Evolutionary conservation across 495 filamentous ascomycete genomes (phyloP), one percentile per base, ranked within the genome.

Genomic region (Aspergillus cavernicola): DNA sequence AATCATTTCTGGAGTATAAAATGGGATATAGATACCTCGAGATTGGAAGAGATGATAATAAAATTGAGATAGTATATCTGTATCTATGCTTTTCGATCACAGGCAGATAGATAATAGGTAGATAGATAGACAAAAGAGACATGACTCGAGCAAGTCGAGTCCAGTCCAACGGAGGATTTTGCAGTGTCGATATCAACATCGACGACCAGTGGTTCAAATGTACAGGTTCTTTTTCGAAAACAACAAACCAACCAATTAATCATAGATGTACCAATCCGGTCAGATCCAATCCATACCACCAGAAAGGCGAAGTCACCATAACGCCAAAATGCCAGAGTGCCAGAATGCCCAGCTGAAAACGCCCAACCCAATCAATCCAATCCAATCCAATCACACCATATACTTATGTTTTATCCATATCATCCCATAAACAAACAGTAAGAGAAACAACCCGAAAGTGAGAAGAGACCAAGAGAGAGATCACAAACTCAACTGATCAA

Each of bases 401-500:
- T 15, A 40, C 2, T 24, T 40, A 13, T 5, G 31, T 44, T 44
- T 44, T 44, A 44, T 44, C n/a, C 7, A 29, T 36, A 40, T n/a
- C n/a, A n/a, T n/a, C n/a, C n/a, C n/a, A n/a, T n/a, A n/a, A n/a
- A 33, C 31, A 33, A n/a, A 13, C 11, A 35, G 12, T 36, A 37
- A 37, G 28, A 15, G 23, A 46, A 23, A 26, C 42, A 37, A 20
- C 3, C 4, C 3, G 28, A 35, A 31, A 12, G 22, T 37, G 28
- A 52, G 12, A 55, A 23, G 16, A 45, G 35, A 41, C 7, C 16
- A 26, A 36, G 16, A 2, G 31, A 19, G 12, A 33, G 3, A 40
- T 77, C 64, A 84, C 60, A 86, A 68, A 72, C 82, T 85, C 67
- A 85, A 63, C 63, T 79, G 74, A 68, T 85, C 82, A 59, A 83